Evolutionary conservation across 305 asterid genomes (phyloP).

Genomic region (Fraxinus floribunda): DNA sequence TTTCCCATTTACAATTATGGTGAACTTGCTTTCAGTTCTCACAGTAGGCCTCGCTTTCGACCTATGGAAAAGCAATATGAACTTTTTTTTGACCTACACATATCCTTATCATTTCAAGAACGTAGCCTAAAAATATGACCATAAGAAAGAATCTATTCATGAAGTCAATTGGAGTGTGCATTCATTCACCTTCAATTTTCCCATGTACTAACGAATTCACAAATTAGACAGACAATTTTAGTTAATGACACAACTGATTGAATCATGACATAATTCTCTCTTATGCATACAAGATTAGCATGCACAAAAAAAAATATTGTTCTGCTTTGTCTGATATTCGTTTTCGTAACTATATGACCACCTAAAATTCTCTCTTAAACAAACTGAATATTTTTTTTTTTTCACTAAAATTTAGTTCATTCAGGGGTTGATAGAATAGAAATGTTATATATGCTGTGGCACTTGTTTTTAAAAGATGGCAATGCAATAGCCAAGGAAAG

Average conservation of each 20-base stretch:
- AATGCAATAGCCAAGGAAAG: slow-evolving; percentile 2
- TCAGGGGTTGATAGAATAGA: not conserved
- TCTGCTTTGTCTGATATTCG: not conserved
- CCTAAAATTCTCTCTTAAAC: not conserved
- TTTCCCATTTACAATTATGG: not conserved
- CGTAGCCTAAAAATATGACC: not conserved
- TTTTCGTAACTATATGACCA: not conserved
- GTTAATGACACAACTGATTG: not conserved
- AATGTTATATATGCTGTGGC: not conserved
- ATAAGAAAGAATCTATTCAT: not conserved
- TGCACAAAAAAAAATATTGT: not conserved
- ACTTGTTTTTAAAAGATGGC: slow-evolving; percentile 1
- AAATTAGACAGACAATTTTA: not conserved
- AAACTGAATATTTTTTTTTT: not conserved
- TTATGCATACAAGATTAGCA: not conserved
- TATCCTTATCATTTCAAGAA: not conserved
- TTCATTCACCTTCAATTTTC: not conserved
- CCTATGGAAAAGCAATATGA: not conserved
- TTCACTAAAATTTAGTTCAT: not conserved
- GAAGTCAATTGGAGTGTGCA: not conserved
- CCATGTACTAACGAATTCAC: not conserved
- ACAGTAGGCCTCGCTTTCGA: not conserved
- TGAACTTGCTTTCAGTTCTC: not conserved
- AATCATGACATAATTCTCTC: not conserved
- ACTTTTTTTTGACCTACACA: not conserved